Percentiles rank a stretch among this genome's conserved stretches.
These are phyloP conservation scores for Colletotrichum magnum DNA, from an alignment of 2,329 filamentous ascomycete genomes.

Conservation along the genomic window DNA sequence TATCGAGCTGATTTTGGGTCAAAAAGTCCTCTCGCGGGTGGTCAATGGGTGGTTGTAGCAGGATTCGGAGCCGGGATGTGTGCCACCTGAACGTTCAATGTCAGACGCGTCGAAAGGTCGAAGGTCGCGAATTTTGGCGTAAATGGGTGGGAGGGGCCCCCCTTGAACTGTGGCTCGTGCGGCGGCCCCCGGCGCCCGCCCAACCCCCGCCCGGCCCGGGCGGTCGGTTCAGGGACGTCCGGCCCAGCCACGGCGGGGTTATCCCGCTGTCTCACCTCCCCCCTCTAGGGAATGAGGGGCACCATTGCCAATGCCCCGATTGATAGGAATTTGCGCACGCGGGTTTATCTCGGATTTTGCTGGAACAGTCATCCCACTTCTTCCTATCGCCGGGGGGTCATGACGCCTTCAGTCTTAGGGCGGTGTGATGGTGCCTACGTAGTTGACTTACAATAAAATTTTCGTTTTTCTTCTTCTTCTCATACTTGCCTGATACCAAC, in stretches of 20 bases:
- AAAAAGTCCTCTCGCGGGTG: conserved; percentile 18
- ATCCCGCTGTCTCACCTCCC: not conserved
- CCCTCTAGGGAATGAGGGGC: conserved; percentile 21
- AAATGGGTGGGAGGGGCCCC: conserved; percentile 42
- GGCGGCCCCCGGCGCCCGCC: not conserved
- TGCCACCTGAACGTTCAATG: conserved; percentile 30
- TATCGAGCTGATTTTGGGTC: not conserved
- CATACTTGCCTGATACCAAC: not conserved
- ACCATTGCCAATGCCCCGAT: not conserved
- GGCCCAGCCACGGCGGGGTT: conserved; percentile 31
- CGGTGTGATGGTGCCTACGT: conserved; percentile 29
- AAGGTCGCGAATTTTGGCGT: conserved; percentile 53
- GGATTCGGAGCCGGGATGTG: conserved; percentile 29
- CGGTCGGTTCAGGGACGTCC: conserved; percentile 15
- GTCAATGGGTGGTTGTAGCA: conserved; percentile 16
- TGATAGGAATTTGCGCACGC: not conserved
- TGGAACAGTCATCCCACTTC: conserved; percentile 13
- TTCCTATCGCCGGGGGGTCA: conserved; percentile 23
- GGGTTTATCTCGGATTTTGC: conserved; percentile 13
- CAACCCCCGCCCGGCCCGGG: conserved; percentile 10
- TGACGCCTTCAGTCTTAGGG: conserved; percentile 35
- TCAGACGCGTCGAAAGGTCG: conserved; percentile 32
- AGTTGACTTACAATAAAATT: conserved; percentile 1
- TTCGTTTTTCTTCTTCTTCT: not conserved
- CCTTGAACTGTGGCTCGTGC: conserved; percentile 16